Evolutionary conservation across 2,329 filamentous ascomycete genomes (phyloP).

Genomic region (Fusarium secorum): DNA sequence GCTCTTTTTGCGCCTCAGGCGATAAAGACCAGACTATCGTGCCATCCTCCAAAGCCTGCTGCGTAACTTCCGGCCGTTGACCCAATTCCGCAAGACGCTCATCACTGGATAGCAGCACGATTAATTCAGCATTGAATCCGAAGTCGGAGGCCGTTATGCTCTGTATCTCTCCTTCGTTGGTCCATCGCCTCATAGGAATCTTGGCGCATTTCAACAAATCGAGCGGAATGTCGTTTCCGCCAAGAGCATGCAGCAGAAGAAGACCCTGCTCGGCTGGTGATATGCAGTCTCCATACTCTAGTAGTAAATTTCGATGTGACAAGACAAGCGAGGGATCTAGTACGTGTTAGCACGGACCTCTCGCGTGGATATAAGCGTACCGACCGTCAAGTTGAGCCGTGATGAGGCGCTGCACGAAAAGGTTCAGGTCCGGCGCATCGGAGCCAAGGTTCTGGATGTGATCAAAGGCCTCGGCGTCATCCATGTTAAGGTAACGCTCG

Average conservation of each 20-base stretch:
- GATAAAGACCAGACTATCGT: slow-evolving; percentile 30
- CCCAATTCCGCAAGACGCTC: neutral
- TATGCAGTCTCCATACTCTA: slow-evolving; percentile 41
- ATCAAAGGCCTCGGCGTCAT: slow-evolving; percentile 44
- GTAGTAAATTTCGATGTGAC: slow-evolving; percentile 38
- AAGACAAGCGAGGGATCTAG: slow-evolving; percentile 15
- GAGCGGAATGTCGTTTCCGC: slow-evolving; percentile 34
- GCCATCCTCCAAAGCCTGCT: slow-evolving; percentile 30
- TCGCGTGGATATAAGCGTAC: neutral
- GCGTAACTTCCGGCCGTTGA: slow-evolving; percentile 17
- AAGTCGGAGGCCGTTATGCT: slow-evolving; percentile 32
- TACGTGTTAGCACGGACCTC: fast-evolving
- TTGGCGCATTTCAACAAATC: slow-evolving; percentile 36
- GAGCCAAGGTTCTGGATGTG: slow-evolving; percentile 38
- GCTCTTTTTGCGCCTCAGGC: neutral
- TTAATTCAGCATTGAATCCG: slow-evolving; percentile 34
- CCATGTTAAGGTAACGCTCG: slow-evolving; percentile 47
- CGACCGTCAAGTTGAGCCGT: slow-evolving; percentile 28
- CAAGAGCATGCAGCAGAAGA: slow-evolving; percentile 38
- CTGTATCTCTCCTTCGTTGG: slow-evolving; percentile 40
- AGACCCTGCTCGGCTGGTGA: slow-evolving; percentile 36
- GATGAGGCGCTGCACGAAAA: slow-evolving; percentile 40
- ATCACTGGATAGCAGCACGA: slow-evolving; percentile 30
- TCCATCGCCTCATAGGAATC: slow-evolving; percentile 39
- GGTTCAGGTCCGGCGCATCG: slow-evolving; percentile 16